Evolutionary conservation across 129 eudicot species (phyloP), one percentile per base, ranked within the genome.

Genomic region (Flaveria trinervia): DNA sequence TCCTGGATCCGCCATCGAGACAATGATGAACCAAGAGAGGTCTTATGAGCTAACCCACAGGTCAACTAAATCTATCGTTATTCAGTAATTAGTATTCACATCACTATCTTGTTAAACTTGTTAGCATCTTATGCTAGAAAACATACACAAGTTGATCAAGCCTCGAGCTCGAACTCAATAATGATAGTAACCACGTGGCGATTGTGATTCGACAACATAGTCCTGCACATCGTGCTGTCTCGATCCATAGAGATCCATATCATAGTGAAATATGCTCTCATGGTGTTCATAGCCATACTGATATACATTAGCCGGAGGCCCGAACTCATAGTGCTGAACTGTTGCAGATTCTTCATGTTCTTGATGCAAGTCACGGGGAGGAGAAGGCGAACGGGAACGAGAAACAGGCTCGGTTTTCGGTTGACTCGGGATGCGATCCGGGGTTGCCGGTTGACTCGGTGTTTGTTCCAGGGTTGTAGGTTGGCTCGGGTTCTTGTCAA

Each of bases 401-500:
- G 92, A 79, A 68, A 80, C 66, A 2, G 71, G 82, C 56, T 74
- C 77, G 5, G 87, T 85, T 13, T 76, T 69, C 6, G 88, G 61
- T 75, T 75, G 64, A 3, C 48, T 75, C 2, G 84, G 82, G 16
- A 82, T 79, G 54, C 79, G 71, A 3, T 59, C 69, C 22, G 68
- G 77, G 2, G 80, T 77, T 4, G 77, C 67, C 0, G 85, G 77
- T 81, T 81, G 85, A 74, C 84, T 83, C 1, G 83, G 76, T 46
- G 39, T 49, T 41, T 71, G 82, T 51, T 81, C 68, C 16, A 46
- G 69, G 8, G 87, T 85, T 13, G 77, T 67, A 7, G 88, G 71
- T 75, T 75, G 64, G 11, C 71, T 75, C 16, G 78, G 85, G 73
- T 72, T 81, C 79, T 84, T 86, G 22, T 91, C 99, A 7, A 88